Conservation (phyloP, 2,329 filamentous ascomycete genomes). For the Fusarium fujikuroi region DNA sequence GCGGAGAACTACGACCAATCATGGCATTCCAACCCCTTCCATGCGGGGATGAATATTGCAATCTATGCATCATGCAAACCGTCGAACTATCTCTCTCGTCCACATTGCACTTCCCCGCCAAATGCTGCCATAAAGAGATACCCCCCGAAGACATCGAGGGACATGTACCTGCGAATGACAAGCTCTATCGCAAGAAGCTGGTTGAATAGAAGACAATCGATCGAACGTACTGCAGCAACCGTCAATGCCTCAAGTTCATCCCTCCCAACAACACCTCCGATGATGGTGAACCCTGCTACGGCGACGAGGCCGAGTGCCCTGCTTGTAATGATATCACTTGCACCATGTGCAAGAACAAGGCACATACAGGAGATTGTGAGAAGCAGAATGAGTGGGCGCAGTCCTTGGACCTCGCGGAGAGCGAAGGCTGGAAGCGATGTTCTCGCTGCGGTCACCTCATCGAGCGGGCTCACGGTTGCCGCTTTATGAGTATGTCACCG, state of each 20-base stretch:
- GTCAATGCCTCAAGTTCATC: constrained; percentile 61
- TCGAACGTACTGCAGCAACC: constrained; percentile 61
- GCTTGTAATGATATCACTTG: constrained; percentile 51
- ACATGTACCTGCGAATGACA: constrained; percentile 47
- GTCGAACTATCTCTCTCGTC: constrained; percentile 56
- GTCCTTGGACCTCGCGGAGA: constrained; percentile 52
- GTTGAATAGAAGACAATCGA: constrained; percentile 36
- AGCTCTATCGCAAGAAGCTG: not conserved
- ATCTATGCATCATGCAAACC: constrained; percentile 55
- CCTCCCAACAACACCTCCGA: not conserved
- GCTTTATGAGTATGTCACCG: constrained; percentile 63
- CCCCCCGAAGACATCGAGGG: constrained; percentile 45
- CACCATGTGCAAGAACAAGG: constrained; percentile 56
- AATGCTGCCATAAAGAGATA: constrained; percentile 60
- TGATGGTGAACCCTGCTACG: not conserved
- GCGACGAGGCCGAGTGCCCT: not conserved
- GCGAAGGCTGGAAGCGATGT: constrained; percentile 63
- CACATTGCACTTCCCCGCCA: constrained; percentile 63
- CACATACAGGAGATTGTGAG: constrained; percentile 60
- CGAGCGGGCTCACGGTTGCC: constrained; percentile 60
- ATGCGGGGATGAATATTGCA: constrained; percentile 63
- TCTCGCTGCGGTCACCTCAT: constrained; percentile 56
- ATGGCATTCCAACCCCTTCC: constrained; percentile 10
- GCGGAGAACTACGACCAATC: not conserved
- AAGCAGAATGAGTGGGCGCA: constrained; percentile 53